Evolutionary conservation across 176 grass and related monocot species (phyloP), one percentile per base, ranked within the genome.

Genomic region (Poa pratensis): DNA sequence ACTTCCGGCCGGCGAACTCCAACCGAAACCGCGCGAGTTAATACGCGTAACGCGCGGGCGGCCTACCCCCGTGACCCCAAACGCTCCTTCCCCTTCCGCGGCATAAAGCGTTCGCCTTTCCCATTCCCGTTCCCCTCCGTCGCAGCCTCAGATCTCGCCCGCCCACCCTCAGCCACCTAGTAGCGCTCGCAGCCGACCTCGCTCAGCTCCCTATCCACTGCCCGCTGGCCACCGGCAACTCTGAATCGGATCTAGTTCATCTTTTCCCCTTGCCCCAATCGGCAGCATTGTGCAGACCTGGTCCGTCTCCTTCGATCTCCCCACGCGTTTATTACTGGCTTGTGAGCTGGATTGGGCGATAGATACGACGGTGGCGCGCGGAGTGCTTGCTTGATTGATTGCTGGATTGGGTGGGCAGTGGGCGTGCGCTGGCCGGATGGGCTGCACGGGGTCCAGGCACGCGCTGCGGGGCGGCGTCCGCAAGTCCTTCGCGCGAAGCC

Each of bases 391-490:
- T 24, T 42, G 35, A 48, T 75, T 61, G 70, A 4, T 70, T 70
- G 42, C 24, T 57, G 62, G 61, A 85, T 90, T 51, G 79, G 6
- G 59, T 51, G 79, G 6, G 59, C 16, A 40, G 39, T 10, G 51
- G 39, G 26, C 0, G 30, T 27, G 7, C 23, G 46, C 14, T 42
- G 28, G 27, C 62, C 27, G 27, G 74, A 97, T 97, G 95, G 95
- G 95, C 78, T 97, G 95, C 88, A 88, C 92, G 32, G 86, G 92
- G 57, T 97, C 95, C 45, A 93, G 90, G 86, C 87, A 95, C 87
- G 87, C 79, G 70, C 60, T 76, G 78, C 92, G 85, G 52, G 83
- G 83, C 54, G 82, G 81, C 75, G 39, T 77, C 77, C 78, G 77
- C 43, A 88, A 80, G 68, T 78, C 88, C 48, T 90, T 83, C 83